Percentiles rank a stretch among this genome's conserved stretches.
phyloP scores from a whole-genome alignment of 352 stramenopile species.

The Phytophthora rubi region DNA sequence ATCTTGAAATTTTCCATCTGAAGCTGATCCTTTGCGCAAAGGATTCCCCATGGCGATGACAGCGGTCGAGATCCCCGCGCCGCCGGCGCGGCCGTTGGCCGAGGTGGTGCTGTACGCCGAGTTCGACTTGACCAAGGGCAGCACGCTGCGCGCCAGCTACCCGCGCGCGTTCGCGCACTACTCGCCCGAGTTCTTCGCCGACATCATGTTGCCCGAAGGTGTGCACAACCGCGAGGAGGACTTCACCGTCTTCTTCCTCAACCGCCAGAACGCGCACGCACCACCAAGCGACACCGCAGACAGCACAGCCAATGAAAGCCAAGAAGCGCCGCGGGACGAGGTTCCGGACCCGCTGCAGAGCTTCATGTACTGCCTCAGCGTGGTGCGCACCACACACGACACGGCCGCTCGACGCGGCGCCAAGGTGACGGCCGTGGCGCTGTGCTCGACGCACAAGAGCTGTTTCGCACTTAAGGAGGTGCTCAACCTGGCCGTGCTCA shows the following conservation, averaged over 20 bases:
- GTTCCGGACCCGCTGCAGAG: constrained; percentile 53
- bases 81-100: neutral
- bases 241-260: constrained; percentile 91
- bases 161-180: constrained; percentile 70
- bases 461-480: constrained; percentile 82
- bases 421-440: constrained; percentile 82
- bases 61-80: no score
- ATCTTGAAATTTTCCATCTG: no score
- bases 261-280: constrained; percentile 50
- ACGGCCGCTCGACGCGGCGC: constrained; percentile 70
- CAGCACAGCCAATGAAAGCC: neutral
- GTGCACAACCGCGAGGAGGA: constrained; percentile 89
- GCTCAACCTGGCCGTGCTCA: constrained; percentile 73
- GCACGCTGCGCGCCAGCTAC: constrained; percentile 80
- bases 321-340: neutral
- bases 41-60: neutral
- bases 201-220: constrained; percentile 89
- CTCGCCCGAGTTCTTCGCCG: constrained; percentile 89
- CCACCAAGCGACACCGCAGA: neutral
- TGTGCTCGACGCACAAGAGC: constrained; percentile 84
- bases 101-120: constrained; percentile 84
- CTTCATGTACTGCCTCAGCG: constrained; percentile 90
- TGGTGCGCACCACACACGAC: constrained; percentile 87
- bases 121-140: constrained; percentile 72
- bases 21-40: neutral